Base-by-base conservation (phyloP, 192 early-diverging fungal genomes). In the Coemansia sp. region DNA sequence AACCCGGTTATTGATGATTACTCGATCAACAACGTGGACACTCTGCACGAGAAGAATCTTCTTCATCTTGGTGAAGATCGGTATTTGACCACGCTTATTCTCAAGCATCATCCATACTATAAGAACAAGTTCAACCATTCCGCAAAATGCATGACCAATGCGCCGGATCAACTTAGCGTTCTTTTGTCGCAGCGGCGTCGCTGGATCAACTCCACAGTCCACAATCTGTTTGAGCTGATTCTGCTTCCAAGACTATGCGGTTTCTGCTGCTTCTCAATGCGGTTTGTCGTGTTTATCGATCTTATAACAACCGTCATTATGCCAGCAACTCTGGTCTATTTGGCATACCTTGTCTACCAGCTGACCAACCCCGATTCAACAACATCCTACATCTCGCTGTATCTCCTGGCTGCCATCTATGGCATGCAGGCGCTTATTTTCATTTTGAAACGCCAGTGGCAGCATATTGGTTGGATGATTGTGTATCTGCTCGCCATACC, bases 191-290 rank as follows among this genome's bases (percentile, higher is more conserved):
- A 99, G 78, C 91, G 98, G 64, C 94, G 98, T 83, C 92, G 98
- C 69, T 99, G 98, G 98, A 99, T 99, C 73, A 99, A 99, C 85
- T 98, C 96, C 45, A 99, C 98, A 5, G 92, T 99, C 8, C 98
- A 99, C 86, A 99, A 99, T 74, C 84, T 98, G 73, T 88, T 97
- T 71, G 98, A 99, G 77, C 85, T 99, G 47, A 77, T 95, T 36
- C 85, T 94, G 69, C 83, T 99, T 66, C 92, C 92, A 19, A 93
- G 95, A 74, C 90, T 98, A 16, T 98, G 97, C 64, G 96, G 97
- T 36, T 95, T 93, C 87, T 91, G 95, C 77, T 95, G 94, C 84
- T 97, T 97, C 83, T 97, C 95, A 41, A 95, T 98, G 92, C 89
- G 95, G 11, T 94, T 98, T 69, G 91, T 98, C 40, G 93, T 98